Conservation (phyloP, 495 filamentous ascomycete genomes). For the Penicillium waksmanii region DNA sequence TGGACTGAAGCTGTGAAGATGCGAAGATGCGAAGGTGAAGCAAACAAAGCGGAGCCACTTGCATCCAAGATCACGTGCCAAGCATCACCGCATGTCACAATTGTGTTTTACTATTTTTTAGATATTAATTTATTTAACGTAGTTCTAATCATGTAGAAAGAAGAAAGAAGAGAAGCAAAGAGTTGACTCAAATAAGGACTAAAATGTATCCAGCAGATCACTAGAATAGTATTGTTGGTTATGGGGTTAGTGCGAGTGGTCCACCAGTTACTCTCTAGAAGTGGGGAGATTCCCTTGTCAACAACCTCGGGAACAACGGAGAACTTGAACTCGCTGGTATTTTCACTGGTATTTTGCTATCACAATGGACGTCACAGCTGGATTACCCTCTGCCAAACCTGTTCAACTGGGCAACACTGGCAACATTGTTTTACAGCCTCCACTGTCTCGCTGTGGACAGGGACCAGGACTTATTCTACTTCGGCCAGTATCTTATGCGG, state of each 20-base stretch:
- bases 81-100: no score
- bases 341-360: not conserved
- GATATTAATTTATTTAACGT: no score
- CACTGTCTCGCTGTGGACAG: slow-evolving; percentile 57
- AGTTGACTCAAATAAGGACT: not conserved
- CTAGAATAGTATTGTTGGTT: no score
- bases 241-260: no score
- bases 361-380: not conserved
- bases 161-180: not conserved
- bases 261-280: no score
- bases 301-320: not conserved
- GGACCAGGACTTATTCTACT: slow-evolving; percentile 60
- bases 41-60: no score
- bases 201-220: not conserved
- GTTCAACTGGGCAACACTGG: slow-evolving; percentile 8
- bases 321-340: not conserved
- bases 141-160: not conserved
- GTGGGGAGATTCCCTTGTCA: not conserved
- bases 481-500: slow-evolving; percentile 22
- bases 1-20: not conserved
- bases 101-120: no score
- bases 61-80: no score
- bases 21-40: no score
- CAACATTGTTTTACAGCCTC: slow-evolving; percentile 46
- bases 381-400: slow-evolving; percentile 14